phyloP scores from a whole-genome alignment of 2,329 filamentous ascomycete genomes.

The Exophiala bonariae region DNA sequence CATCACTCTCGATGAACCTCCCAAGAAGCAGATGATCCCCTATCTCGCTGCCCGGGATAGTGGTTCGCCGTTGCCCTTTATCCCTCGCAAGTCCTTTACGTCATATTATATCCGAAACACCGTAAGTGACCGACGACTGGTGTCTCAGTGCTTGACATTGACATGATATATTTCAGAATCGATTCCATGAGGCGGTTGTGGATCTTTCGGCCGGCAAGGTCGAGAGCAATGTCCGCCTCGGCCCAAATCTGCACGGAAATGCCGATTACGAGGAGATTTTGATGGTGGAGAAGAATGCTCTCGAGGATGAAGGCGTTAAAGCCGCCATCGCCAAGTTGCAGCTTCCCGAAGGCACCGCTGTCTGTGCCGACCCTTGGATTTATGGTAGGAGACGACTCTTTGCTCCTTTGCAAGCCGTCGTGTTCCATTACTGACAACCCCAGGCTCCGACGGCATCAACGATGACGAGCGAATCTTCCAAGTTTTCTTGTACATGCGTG shows the following conservation, averaged over 20 bases:
- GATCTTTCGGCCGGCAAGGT: constrained; percentile 51
- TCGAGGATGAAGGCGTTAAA: constrained; percentile 57
- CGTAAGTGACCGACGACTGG: constrained; percentile 38
- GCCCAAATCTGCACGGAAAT: constrained; percentile 55
- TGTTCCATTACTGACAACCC: not conserved
- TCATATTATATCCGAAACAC: constrained; percentile 54
- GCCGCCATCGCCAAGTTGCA: constrained; percentile 61
- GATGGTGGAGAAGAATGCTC: constrained; percentile 57
- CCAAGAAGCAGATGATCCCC: constrained; percentile 58
- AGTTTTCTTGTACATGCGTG: constrained; percentile 67
- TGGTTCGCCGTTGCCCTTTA: constrained; percentile 48
- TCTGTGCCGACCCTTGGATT: constrained; percentile 68
- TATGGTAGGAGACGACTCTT: constrained; percentile 50
- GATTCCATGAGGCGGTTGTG: constrained; percentile 57
- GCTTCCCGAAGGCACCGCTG: constrained; percentile 56
- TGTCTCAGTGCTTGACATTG: constrained; percentile 29
- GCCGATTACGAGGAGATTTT: constrained; percentile 61
- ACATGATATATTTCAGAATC: constrained; percentile 48
- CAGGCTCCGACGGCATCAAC: constrained; percentile 54
- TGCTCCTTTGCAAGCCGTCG: not conserved
- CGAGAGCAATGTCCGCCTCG: constrained; percentile 52
- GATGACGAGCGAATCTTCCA: constrained; percentile 58
- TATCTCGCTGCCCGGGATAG: constrained; percentile 64
- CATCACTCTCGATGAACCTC: constrained; percentile 66
- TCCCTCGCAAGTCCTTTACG: constrained; percentile 54